A percentile compares a stretch with the other conserved stretches of the same genome.
phyloP scores from a whole-genome alignment of 441 rosid genomes.

The Cnidoscolus chayamansa region DNA sequence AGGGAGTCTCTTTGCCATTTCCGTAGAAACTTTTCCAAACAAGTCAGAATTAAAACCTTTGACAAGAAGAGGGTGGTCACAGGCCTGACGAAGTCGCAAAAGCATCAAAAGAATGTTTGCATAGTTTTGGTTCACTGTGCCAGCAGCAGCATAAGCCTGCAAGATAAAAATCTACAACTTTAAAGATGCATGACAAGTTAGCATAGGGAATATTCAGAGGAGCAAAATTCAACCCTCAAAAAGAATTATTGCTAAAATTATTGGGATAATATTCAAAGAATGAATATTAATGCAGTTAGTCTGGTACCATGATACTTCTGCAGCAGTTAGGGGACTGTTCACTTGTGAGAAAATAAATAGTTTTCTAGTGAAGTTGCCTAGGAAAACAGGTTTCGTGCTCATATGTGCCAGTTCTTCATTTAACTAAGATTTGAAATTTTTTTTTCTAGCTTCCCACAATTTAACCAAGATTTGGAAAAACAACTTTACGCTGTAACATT shows the following conservation, averaged over 20 bases:
- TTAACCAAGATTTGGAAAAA: no score
- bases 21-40: conserved; percentile 59
- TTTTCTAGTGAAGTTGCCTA: no score
- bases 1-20: conserved; percentile 68
- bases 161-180: conserved; percentile 19
- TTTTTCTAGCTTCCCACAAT: no score
- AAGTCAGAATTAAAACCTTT: conserved; percentile 56
- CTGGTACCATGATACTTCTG: neutral
- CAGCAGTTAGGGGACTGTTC: neutral
- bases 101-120: conserved; percentile 96
- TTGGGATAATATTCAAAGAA: conserved; percentile 1
- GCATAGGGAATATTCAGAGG: neutral
- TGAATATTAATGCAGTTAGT: neutral
- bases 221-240: conserved; percentile 15
- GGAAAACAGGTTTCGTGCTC: no score
- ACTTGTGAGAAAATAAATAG: no score
- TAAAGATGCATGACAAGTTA: conserved; percentile 12
- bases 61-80: conserved; percentile 90
- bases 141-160: conserved; percentile 93
- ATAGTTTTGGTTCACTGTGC: conserved; percentile 86
- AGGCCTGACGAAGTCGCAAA: conserved; percentile 96
- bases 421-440: no score
- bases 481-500: no score
- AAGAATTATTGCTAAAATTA: neutral
- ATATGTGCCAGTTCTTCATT: no score